phyloP scores from a whole-genome alignment of 768 basidiomycete genomes.

The Suillus hirtellus region DNA sequence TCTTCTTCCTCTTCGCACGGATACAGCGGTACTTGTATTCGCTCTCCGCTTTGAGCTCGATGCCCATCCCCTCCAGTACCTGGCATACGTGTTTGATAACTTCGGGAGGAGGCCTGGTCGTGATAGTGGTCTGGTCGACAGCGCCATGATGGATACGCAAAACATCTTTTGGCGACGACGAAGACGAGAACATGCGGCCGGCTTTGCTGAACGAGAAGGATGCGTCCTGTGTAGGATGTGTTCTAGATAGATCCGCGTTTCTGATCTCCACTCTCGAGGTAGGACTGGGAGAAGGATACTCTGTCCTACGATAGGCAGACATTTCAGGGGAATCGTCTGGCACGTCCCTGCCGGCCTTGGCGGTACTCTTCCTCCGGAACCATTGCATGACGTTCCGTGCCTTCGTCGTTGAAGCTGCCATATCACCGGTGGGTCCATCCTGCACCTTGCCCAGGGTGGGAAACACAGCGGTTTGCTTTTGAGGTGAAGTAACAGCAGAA shows the following conservation, averaged over 20 bases:
- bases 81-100: slow-evolving; percentile 84
- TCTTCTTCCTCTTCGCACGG: slow-evolving; percentile 71
- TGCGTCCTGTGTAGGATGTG: slow-evolving; percentile 24
- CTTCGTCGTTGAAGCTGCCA: slow-evolving; percentile 79
- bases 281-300: slow-evolving; percentile 31
- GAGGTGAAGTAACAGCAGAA: slow-evolving; percentile 32
- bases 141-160: slow-evolving; percentile 89
- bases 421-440: slow-evolving; percentile 32
- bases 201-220: slow-evolving; percentile 42
- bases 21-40: slow-evolving; percentile 91
- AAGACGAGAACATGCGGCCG: slow-evolving; percentile 34
- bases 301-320: slow-evolving; percentile 20
- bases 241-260: slow-evolving; percentile 23
- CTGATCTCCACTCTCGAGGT: slow-evolving; percentile 25
- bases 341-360: slow-evolving; percentile 30
- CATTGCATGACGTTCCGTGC: slow-evolving; percentile 98
- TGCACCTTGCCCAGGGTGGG: slow-evolving; percentile 26
- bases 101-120: slow-evolving; percentile 78
- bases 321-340: slow-evolving; percentile 22
- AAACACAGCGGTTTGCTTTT: slow-evolving; percentile 26
- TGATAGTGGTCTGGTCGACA: slow-evolving; percentile 87
- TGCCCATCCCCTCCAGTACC: slow-evolving; percentile 85
- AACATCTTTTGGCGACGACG: slow-evolving; percentile 42
- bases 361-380: slow-evolving; percentile 80
- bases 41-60: slow-evolving; percentile 84